phyloP scores from a whole-genome alignment of 2,329 filamentous ascomycete genomes.

The Pseudogymnoascus sp. region DNA sequence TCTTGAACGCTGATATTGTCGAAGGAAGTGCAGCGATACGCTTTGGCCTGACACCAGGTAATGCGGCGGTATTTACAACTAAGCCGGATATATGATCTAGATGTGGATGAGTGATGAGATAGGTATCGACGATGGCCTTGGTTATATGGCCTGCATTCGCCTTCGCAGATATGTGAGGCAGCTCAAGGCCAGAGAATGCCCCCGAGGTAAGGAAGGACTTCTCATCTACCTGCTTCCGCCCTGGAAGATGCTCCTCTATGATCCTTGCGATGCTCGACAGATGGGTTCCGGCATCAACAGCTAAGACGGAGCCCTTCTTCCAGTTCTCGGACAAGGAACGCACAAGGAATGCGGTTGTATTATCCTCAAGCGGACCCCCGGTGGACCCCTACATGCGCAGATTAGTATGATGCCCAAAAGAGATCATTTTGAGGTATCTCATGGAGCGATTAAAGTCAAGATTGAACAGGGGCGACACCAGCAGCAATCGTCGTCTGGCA shows the following conservation, averaged over 20 bases:
- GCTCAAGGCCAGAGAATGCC: conserved; percentile 70
- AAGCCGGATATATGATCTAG: conserved; percentile 89
- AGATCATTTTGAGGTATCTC: neutral
- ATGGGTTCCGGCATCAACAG: conserved; percentile 91
- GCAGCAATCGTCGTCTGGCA: neutral
- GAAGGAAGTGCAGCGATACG: conserved; percentile 76
- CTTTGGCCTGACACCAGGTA: conserved; percentile 75
- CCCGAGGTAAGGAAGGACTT: conserved; percentile 45
- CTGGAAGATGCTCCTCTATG: conserved; percentile 34
- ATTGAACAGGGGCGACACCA: neutral
- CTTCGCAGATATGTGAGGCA: conserved; percentile 57
- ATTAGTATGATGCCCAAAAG: neutral
- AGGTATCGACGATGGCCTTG: conserved; percentile 71
- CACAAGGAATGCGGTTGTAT: conserved; percentile 82
- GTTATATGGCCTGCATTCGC: conserved; percentile 79
- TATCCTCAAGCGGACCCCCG: conserved; percentile 83
- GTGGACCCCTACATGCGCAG: conserved; percentile 63
- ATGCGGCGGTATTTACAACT: conserved; percentile 84
- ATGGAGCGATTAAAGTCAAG: neutral
- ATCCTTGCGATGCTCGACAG: conserved; percentile 77
- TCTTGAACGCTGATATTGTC: conserved; percentile 88
- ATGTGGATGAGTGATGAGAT: conserved; percentile 94
- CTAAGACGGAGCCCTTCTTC: conserved; percentile 73
- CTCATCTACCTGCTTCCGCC: conserved; percentile 20
- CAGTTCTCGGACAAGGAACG: conserved; percentile 72